A percentile compares a stretch with the other conserved stretches of the same genome.
Evolutionary conservation across 2,329 filamentous ascomycete species (phyloP).

Genomic region (Sarocladiaceae sp.): DNA sequence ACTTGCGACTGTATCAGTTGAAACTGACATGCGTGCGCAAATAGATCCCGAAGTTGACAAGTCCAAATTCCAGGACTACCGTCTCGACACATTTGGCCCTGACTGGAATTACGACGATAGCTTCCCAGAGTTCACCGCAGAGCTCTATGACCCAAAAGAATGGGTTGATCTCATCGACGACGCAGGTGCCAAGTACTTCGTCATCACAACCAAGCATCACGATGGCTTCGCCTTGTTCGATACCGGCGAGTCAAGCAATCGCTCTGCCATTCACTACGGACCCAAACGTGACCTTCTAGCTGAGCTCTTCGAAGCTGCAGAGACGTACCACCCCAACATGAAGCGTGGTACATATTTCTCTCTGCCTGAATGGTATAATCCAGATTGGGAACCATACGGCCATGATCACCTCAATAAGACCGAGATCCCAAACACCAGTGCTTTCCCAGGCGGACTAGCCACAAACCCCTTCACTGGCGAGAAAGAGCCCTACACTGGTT

Average conservation of each 20-base stretch:
- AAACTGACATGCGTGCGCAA: not conserved
- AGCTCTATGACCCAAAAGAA: slow-evolving; percentile 43
- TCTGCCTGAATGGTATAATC: slow-evolving; percentile 46
- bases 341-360: slow-evolving; percentile 39
- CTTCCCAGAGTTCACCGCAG: slow-evolving; percentile 47
- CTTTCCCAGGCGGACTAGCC: slow-evolving; percentile 16
- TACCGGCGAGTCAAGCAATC: slow-evolving; percentile 26
- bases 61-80: slow-evolving; percentile 35
- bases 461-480: slow-evolving; percentile 39
- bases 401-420: slow-evolving; percentile 20
- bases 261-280: slow-evolving; percentile 35
- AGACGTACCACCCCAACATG: slow-evolving; percentile 7
- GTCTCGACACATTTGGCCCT: slow-evolving; percentile 44
- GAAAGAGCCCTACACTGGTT: slow-evolving; percentile 35
- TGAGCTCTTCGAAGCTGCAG: slow-evolving; percentile 34
- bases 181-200: slow-evolving; percentile 45
- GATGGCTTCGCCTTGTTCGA: slow-evolving; percentile 42
- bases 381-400: slow-evolving; percentile 33
- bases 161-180: slow-evolving; percentile 50
- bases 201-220: slow-evolving; percentile 42
- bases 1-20: not conserved
- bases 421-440: not conserved
- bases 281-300: slow-evolving; percentile 21
- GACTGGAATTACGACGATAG: slow-evolving; percentile 52
- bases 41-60: slow-evolving; percentile 31